Base-by-base conservation (phyloP, 2,329 filamentous ascomycete genomes). In the Penicillium nordicum region DNA sequence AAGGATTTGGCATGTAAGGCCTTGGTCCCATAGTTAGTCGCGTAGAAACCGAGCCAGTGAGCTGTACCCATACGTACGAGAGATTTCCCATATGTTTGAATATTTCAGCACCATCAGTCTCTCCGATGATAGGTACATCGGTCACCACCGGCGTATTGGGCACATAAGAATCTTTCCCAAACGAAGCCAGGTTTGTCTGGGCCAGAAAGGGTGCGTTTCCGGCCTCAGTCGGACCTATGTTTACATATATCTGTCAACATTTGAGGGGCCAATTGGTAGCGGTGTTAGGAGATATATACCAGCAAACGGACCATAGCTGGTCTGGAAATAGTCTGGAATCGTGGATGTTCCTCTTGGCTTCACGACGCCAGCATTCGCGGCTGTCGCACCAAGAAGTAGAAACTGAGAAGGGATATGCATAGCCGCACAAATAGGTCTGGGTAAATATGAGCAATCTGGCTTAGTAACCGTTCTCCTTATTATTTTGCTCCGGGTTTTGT, bases 91-190 rank as follows among this genome's bases (percentile, higher is more conserved):
- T 86, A 67, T 86, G 78, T 59, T 85, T 80, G 72, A 90, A 91
- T 64, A 91, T 88, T n/a, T 60, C 88, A 61, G 80, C 76, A 65
- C 86, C 82, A 29, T 81, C 74, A 2, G 74, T 79, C 42, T 44
- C 7, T 27, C 86, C 87, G 50, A 79, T 68, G 49, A 91, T 87
- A 0, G 88, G 87, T 21, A 88, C 78, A 36, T 84, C 82, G 1
- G 88, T 92, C 75, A 90, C 87, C 55, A 92, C 76, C 47, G 88
- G 88, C 47, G 81, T 77, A 65, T 89, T 89, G 14, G 88, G 85
- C 32, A 87, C 83, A 67, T 85, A 90, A 5, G 84, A 80, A 2
- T 75, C 82, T 9, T 84, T 80, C 18, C 75, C 70, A 60, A 88
- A 88, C 21, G 86, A 81, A 38, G 88, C 85, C 1, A 82, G 81